Conservation (phyloP, 23 red algal genomes). For the Gracilaria caudata region DNA sequence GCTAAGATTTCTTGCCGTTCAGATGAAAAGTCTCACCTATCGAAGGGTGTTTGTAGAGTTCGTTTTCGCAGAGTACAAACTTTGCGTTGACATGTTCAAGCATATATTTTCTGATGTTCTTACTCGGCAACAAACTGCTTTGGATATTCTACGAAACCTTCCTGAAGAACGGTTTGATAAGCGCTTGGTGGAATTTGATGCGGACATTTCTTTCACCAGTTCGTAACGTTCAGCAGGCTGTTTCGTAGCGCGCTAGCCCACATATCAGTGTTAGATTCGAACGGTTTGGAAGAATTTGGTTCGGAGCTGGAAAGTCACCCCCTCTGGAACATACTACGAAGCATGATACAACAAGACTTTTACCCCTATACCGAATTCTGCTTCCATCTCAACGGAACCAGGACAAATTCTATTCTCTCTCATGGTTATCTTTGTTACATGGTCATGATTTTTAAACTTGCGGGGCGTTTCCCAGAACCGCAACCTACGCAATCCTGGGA, state of each 20-base stretch:
- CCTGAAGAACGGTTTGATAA: not conserved
- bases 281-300: not conserved
- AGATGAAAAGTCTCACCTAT: not conserved
- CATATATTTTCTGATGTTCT: not conserved
- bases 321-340: not conserved
- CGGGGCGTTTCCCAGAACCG: too few species aligned
- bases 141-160: not conserved
- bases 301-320: not conserved
- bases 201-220: not conserved
- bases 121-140: not conserved
- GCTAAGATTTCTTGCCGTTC: not conserved
- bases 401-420: too few species aligned
- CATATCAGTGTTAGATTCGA: not conserved
- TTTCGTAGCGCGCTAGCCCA: not conserved
- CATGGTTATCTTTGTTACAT: too few species aligned
- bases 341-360: not conserved
- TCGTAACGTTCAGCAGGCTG: not conserved
- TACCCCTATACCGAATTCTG: not conserved
- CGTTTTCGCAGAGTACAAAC: not conserved
- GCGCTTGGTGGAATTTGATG: not conserved
- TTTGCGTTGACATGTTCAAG: not conserved
- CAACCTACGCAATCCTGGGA: too few species aligned
- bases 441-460: too few species aligned
- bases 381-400: not conserved
- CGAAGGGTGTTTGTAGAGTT: not conserved